A percentile compares a stretch with the other conserved stretches of the same genome.
Evolutionary conservation across 805 yeast genomes (phyloP).

Genomic region (Pichia eremophila): DNA sequence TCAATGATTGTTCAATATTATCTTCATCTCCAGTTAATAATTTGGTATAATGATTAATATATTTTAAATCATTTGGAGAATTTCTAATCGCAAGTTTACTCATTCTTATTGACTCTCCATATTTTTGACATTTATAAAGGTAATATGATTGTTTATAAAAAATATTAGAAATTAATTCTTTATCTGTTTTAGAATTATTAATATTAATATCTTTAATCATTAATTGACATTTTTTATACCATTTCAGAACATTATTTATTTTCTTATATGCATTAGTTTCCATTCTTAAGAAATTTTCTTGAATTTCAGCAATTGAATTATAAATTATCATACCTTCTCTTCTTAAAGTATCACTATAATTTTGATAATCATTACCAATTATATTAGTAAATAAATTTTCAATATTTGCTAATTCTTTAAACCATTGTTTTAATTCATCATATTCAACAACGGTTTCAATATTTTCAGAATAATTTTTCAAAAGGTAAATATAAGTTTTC

Average conservation of each 20-base stretch:
- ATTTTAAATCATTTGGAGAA: constrained; percentile 46
- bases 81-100: constrained; percentile 39
- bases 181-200: constrained; percentile 1
- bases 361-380: constrained; percentile 3
- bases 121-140: constrained; percentile 35
- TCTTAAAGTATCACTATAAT: constrained; percentile 16
- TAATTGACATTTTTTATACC: constrained; percentile 8
- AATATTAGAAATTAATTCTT: constrained; percentile 9
- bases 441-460: constrained; percentile 8
- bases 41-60: constrained; percentile 61
- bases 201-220: not conserved
- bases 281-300: constrained; percentile 10
- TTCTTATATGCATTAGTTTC: constrained; percentile 1
- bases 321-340: constrained; percentile 17
- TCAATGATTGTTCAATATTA: constrained; percentile 21
- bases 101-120: constrained; percentile 34
- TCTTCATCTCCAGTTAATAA: constrained; percentile 56
- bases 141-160: constrained; percentile 39
- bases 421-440: constrained; percentile 14
- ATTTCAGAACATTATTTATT: not conserved
- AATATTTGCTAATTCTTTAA: constrained; percentile 5
- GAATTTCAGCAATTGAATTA: constrained; percentile 18
- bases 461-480: constrained; percentile 10
- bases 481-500: constrained; percentile 14
- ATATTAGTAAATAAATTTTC: constrained; percentile 6